Conservation (phyloP, 2,329 filamentous ascomycete species). For the Metarhizium humberi region DNA sequence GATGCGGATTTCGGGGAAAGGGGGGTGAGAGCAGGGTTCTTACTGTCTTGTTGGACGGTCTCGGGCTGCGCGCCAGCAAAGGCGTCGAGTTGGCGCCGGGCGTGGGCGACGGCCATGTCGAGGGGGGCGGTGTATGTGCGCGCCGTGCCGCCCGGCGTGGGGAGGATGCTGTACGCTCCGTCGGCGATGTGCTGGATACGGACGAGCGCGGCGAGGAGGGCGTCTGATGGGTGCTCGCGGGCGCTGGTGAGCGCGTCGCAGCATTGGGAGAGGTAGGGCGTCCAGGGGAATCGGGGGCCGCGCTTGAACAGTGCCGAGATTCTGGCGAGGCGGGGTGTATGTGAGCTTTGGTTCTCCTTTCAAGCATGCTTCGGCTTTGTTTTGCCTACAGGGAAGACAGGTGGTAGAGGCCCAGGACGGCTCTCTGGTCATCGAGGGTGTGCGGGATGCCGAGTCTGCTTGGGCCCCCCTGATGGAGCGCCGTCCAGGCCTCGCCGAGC, state of each 20-base stretch:
- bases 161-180: slow-evolving; percentile 17
- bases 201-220: slow-evolving; percentile 21
- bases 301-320: slow-evolving; percentile 22
- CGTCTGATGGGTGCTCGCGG: slow-evolving; percentile 22
- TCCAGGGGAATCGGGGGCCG: slow-evolving; percentile 21
- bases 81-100: neutral
- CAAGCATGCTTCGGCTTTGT: neutral
- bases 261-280: slow-evolving; percentile 23
- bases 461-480: no score
- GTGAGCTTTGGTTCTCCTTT: neutral
- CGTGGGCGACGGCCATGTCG: slow-evolving; percentile 21
- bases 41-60: slow-evolving; percentile 1
- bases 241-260: slow-evolving; percentile 19
- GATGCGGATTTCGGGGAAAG: no score
- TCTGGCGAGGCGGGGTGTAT: slow-evolving; percentile 4
- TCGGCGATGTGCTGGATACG: slow-evolving; percentile 24
- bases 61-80: neutral
- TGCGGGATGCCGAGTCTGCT: no score
- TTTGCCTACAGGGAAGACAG: slow-evolving; percentile 21
- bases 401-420: slow-evolving; percentile 31
- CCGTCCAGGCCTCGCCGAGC: no score
- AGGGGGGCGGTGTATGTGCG: slow-evolving; percentile 15
- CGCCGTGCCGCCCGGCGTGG: slow-evolving; percentile 10
- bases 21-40: no score
- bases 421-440: slow-evolving; percentile 24